phyloP scores from a whole-genome alignment of 768 basidiomycete genomes.

The Termitomyces sp. region DNA sequence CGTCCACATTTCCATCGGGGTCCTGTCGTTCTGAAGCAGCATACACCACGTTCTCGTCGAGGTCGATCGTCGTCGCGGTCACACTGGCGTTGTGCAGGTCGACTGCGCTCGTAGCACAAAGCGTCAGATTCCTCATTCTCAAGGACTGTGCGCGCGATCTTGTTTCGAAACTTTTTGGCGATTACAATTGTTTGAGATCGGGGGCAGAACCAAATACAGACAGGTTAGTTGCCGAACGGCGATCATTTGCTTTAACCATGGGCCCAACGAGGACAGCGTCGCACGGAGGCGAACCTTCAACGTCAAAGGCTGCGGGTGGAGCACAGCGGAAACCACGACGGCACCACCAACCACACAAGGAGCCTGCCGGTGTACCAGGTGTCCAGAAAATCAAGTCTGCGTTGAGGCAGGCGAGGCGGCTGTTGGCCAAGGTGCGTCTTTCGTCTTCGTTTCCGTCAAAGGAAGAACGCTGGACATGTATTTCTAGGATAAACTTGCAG shows the following conservation, averaged over 20 bases:
- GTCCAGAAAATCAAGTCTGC: slow-evolving; percentile 84
- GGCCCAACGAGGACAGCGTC: slow-evolving; percentile 15
- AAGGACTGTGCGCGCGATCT: not conserved
- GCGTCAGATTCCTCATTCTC: slow-evolving; percentile 54
- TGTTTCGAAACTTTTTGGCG: slow-evolving; percentile 14
- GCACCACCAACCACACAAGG: slow-evolving; percentile 20
- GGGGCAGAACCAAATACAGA: slow-evolving; percentile 6
- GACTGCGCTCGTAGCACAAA: slow-evolving; percentile 27
- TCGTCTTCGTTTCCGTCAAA: not conserved
- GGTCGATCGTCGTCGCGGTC: slow-evolving; percentile 49
- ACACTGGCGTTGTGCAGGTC: slow-evolving; percentile 30
- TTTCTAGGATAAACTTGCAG: slow-evolving; percentile 69
- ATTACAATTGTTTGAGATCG: slow-evolving; percentile 5
- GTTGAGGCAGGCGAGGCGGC: slow-evolving; percentile 74
- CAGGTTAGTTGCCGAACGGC: slow-evolving; percentile 3
- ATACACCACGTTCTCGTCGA: slow-evolving; percentile 59
- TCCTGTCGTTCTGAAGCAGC: slow-evolving; percentile 46
- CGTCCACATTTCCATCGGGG: slow-evolving; percentile 44
- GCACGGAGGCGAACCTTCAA: slow-evolving; percentile 8
- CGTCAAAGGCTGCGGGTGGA: slow-evolving; percentile 12
- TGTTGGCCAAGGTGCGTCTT: slow-evolving; percentile 68
- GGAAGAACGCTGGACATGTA: not conserved
- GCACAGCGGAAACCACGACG: slow-evolving; percentile 21
- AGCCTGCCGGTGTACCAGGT: slow-evolving; percentile 45
- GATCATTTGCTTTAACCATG: slow-evolving; percentile 12